These are phyloP conservation scores for Aureobasidium melanogenum DNA, from an alignment of 2,329 filamentous ascomycete genomes.

Conservation along the genomic window DNA sequence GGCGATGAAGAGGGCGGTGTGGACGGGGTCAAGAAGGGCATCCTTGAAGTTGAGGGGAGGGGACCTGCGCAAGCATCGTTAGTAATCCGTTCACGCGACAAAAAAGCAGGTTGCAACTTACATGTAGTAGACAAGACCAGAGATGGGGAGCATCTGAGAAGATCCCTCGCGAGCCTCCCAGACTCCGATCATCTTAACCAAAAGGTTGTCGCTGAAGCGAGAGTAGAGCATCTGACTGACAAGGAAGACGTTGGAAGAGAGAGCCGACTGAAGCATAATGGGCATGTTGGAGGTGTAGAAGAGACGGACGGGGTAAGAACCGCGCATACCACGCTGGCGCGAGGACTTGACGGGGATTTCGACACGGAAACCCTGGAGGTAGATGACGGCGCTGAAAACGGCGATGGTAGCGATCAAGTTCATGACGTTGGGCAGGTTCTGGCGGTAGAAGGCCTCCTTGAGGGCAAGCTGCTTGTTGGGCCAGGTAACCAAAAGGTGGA, in stretches of 20 bases:
- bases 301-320: slow-evolving; percentile 94
- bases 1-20: slow-evolving; percentile 87
- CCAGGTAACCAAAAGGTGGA: slow-evolving; percentile 98
- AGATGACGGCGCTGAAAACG: slow-evolving; percentile 97
- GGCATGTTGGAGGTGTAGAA: slow-evolving; percentile 99
- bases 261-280: slow-evolving; percentile 98
- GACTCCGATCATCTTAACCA: slow-evolving; percentile 93
- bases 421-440: slow-evolving; percentile 99
- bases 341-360: slow-evolving; percentile 99
- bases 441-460: slow-evolving; percentile 97
- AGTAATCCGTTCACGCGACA: neutral
- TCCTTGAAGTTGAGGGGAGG: slow-evolving; percentile 96
- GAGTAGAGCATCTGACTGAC: slow-evolving; percentile 99
- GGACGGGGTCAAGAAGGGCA: slow-evolving; percentile 90
- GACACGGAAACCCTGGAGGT: slow-evolving; percentile 77
- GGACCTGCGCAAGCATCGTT: slow-evolving; percentile 5
- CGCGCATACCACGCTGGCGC: slow-evolving; percentile 95
- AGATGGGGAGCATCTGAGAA: slow-evolving; percentile 86
- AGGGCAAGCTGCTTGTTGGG: slow-evolving; percentile 98
- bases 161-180: slow-evolving; percentile 98
- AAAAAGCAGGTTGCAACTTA: slow-evolving; percentile 36
- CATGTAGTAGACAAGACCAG: slow-evolving; percentile 99
- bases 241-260: slow-evolving; percentile 98
- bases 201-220: slow-evolving; percentile 96
- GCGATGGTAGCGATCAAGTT: slow-evolving; percentile 88